Percentiles rank a stretch among this genome's conserved stretches.
Conservation (phyloP, 176 grass and related monocot species). For the Aechmea fasciata region DNA sequence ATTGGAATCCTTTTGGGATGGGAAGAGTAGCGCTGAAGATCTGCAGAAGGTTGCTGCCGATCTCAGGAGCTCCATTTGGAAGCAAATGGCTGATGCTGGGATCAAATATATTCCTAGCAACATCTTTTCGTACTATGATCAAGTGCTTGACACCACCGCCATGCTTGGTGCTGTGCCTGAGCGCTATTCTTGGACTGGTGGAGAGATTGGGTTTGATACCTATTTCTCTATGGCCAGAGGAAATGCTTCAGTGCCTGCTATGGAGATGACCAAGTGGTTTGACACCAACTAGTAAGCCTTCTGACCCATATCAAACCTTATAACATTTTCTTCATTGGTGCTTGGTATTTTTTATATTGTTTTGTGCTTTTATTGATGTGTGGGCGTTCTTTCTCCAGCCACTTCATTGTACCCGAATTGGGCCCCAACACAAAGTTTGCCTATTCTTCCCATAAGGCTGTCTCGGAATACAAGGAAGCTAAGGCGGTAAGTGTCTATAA, state of each 20-base stretch:
- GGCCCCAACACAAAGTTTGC: constrained; percentile 66
- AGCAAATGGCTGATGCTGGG: constrained; percentile 81
- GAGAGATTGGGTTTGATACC: constrained; percentile 63
- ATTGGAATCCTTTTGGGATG: constrained; percentile 93
- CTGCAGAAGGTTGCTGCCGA: constrained; percentile 71
- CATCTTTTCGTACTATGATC: constrained; percentile 83
- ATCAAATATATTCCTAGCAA: constrained; percentile 99
- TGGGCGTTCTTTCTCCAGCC: constrained; percentile 29
- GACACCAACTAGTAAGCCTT: constrained; percentile 93
- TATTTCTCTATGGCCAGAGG: constrained; percentile 98
- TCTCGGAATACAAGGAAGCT: constrained; percentile 80
- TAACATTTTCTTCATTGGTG: not conserved
- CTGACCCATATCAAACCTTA: not conserved
- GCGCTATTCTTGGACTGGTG: constrained; percentile 62
- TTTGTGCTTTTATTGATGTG: constrained; percentile 5
- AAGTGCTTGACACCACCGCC: constrained; percentile 77
- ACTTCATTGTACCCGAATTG: constrained; percentile 91
- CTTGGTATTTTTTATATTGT: not conserved
- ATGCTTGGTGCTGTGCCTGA: constrained; percentile 84
- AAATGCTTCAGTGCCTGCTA: constrained; percentile 80
- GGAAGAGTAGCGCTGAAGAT: constrained; percentile 68
- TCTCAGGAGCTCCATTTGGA: constrained; percentile 80
- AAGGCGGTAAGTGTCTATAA: constrained; percentile 49
- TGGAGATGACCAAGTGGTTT: constrained; percentile 99
- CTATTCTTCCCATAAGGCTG: constrained; percentile 76